Evolutionary conservation across 2,329 filamentous ascomycete genomes (phyloP), one percentile per base, ranked within the genome.

Genomic region (Exophiala aquamarina): DNA sequence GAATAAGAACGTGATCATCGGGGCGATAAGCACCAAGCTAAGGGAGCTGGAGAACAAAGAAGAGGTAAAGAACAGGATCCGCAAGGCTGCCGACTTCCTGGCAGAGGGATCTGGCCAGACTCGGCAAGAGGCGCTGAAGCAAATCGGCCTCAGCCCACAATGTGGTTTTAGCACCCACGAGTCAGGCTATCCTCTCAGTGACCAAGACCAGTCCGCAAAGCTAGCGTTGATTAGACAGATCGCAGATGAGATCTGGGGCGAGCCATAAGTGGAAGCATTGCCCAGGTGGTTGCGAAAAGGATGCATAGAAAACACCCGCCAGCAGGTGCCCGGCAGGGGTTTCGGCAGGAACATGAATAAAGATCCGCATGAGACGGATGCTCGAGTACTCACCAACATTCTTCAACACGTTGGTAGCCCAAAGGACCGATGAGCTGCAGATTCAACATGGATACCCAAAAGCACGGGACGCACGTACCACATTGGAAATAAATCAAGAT

Each of bases 111-210:
- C 72, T 20, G 77, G 76, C 2, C 71, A 84, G 68, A 79, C 70
- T 1, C 71, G 70, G 41, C 77, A 86, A 62, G 79, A 87, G 64
- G 83, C 83, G 0, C 68, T 89, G 13, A 75, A 83, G 68, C 75
- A 80, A 50, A 67, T 88, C 36, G 73, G 73, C 39, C 72, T 86
- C 14, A 82, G 78, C 60, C 83, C 83, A 0, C 83, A 86, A 66
- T 84, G 81, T 61, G 82, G 81, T 10, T 84, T 84, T 64, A 84
- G 83, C 23, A 85, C 80, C 18, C 84, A 88, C 61, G 80, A 82
- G 59, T 79, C 74, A 56, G 85, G 84, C 0, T 87, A 88, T 61
- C 74, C 78, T n/a, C 66, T 88, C 34, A 75, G 72, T 8, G 69
- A 79, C 49, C 78, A 84, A 41, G 84, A 87, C 55, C 81, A 87